Conservation (phyloP, 1,139 yeast species). For the Saccharomyces hybrid region DNA sequence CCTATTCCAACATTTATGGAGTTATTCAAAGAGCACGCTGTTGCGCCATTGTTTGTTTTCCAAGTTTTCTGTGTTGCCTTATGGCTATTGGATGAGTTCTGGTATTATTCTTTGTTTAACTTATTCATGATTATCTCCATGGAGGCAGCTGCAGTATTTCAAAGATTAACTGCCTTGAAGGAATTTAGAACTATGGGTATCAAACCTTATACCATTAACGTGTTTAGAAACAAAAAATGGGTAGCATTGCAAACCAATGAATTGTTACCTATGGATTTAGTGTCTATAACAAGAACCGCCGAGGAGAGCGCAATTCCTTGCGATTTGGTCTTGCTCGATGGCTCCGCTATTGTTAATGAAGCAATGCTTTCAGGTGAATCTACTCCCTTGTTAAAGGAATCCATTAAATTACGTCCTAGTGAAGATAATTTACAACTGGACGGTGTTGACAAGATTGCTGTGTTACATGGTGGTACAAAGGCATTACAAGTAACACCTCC, state of each 20-base stretch:
- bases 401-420: conserved; percentile 74
- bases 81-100: conserved; percentile 95
- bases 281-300: conserved; percentile 77
- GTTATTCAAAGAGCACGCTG: conserved; percentile 93
- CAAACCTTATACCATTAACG: conserved; percentile 77
- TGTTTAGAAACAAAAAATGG: conserved; percentile 70
- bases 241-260: conserved; percentile 58
- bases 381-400: conserved; percentile 91
- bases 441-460: conserved; percentile 81
- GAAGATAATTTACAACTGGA: conserved; percentile 63
- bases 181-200: conserved; percentile 98
- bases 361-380: conserved; percentile 99
- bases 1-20: conserved; percentile 91
- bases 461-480: conserved; percentile 94
- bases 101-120: conserved; percentile 92
- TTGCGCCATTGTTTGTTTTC: conserved; percentile 95
- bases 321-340: conserved; percentile 78
- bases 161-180: conserved; percentile 87
- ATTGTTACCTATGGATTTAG: conserved; percentile 86
- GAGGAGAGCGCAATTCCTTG: conserved; percentile 97
- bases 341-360: conserved; percentile 89
- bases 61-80: conserved; percentile 93
- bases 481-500: conserved; percentile 86
- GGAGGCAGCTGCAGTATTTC: conserved; percentile 92
- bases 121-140: conserved; percentile 87